phyloP scores from a whole-genome alignment of 192 early-diverging fungal species.

The Coemansia sp. region DNA sequence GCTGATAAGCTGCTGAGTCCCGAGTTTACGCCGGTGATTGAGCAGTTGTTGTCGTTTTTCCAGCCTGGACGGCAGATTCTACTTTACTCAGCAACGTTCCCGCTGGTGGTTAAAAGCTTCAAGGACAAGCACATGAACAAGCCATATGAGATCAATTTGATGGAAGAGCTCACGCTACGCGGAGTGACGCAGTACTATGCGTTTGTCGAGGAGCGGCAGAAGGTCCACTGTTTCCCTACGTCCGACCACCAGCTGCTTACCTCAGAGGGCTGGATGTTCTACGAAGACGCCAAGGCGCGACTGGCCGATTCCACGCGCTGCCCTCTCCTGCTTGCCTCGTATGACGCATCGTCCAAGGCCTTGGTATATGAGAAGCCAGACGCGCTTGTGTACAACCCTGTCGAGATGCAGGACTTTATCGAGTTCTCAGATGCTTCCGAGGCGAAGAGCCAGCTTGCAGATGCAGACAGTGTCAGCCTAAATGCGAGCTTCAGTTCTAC shows the following conservation, averaged over 20 bases:
- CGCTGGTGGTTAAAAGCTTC: slow-evolving; percentile 95
- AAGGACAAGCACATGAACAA: slow-evolving; percentile 95
- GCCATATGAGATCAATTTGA: slow-evolving; percentile 98
- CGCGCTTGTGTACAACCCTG: slow-evolving; percentile 26
- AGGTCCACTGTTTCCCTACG: slow-evolving; percentile 77
- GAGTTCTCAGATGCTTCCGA: slow-evolving; percentile 23
- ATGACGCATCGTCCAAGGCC: slow-evolving; percentile 18
- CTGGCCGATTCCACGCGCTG: slow-evolving; percentile 10
- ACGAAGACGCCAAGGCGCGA: slow-evolving; percentile 22
- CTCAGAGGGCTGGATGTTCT: slow-evolving; percentile 38
- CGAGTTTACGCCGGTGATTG: slow-evolving; percentile 98
- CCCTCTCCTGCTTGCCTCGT: slow-evolving; percentile 29
- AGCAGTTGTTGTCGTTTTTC: slow-evolving; percentile 91
- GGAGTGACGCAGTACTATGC: slow-evolving; percentile 99
- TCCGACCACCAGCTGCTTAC: slow-evolving; percentile 59
- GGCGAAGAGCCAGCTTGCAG: background rate
- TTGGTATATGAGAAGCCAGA: slow-evolving; percentile 22
- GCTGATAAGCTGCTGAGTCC: slow-evolving; percentile 98
- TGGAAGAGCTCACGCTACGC: slow-evolving; percentile 97
- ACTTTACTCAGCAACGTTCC: slow-evolving; percentile 97
- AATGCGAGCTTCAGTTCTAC: background rate
- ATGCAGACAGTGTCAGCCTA: background rate
- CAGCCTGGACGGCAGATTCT: slow-evolving; percentile 89
- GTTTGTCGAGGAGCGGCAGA: slow-evolving; percentile 98
- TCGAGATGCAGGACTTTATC: slow-evolving; percentile 25